Conservation (phyloP, 2,329 filamentous ascomycete species). For the Diplodia seriata region DNA sequence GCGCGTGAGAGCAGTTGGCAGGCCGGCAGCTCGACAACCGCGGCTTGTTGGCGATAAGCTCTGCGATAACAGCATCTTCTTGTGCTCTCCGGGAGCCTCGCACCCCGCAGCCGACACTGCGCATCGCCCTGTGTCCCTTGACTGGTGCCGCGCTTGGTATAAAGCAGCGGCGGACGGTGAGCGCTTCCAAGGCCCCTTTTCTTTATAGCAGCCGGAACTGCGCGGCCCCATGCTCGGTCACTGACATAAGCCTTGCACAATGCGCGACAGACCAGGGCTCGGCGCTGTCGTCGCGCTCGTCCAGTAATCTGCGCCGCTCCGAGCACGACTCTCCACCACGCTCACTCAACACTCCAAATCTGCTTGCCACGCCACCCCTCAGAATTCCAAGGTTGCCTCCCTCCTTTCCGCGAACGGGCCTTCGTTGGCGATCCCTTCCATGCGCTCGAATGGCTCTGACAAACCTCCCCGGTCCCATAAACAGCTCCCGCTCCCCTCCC, state of each 20-base stretch:
- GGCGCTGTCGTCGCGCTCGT: conserved; percentile 17
- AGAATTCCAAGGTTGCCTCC: conserved; percentile 16
- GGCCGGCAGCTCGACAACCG: conserved; percentile 1
- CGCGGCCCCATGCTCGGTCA: conserved; percentile 21
- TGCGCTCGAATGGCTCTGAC: conserved; percentile 27
- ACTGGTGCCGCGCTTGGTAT: conserved; percentile 10
- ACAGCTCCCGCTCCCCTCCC: conserved; percentile 13
- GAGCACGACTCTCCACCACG: conserved; percentile 26
- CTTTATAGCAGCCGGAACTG: conserved; percentile 15
- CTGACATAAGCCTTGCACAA: conserved; percentile 31
- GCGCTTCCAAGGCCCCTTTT: conserved; percentile 26
- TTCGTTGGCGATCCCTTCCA: conserved; percentile 14
- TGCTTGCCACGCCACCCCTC: conserved; percentile 4
- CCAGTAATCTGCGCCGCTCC: conserved; percentile 18
- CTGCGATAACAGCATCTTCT: conserved; percentile 13
- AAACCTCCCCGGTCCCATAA: conserved; percentile 5
- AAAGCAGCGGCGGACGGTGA: conserved; percentile 23
- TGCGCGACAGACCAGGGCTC: conserved; percentile 21
- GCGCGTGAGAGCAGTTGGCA: neutral
- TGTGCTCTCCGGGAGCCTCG: conserved; percentile 3
- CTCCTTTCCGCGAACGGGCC: conserved; percentile 24
- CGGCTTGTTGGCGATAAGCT: conserved; percentile 20
- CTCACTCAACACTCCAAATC: conserved; percentile 24
- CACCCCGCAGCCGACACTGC: neutral
- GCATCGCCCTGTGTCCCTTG: conserved; percentile 8